Conservation (phyloP, 805 yeast species). For the Teunomyces lycoperdinae region DNA sequence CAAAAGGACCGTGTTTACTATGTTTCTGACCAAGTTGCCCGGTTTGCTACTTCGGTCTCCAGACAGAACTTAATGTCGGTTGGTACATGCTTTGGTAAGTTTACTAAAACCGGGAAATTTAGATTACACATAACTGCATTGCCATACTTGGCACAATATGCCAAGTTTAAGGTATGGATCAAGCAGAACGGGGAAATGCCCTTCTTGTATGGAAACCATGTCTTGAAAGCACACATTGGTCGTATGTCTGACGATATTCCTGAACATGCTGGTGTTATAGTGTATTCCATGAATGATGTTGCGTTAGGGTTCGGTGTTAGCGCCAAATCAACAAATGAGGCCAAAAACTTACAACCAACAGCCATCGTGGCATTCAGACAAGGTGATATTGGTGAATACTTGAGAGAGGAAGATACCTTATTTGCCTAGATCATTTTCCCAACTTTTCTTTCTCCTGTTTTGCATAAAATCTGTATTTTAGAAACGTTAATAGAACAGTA, state of each 20-base stretch:
- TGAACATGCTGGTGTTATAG: slow-evolving; percentile 94
- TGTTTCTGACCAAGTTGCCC: slow-evolving; percentile 77
- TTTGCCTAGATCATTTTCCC: slow-evolving; percentile 55
- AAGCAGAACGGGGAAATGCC: slow-evolving; percentile 99
- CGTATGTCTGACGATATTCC: slow-evolving; percentile 97
- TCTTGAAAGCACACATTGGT: slow-evolving; percentile 93
- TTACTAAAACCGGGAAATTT: slow-evolving; percentile 96
- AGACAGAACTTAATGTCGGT: slow-evolving; percentile 88
- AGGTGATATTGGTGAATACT: slow-evolving; percentile 94
- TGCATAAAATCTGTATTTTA: slow-evolving; percentile 3
- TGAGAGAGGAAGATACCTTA: slow-evolving; percentile 96
- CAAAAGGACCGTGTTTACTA: slow-evolving; percentile 97
- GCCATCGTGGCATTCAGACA: slow-evolving; percentile 95
- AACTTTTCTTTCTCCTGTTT: neutral
- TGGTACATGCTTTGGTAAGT: slow-evolving; percentile 93
- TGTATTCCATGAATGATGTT: slow-evolving; percentile 85
- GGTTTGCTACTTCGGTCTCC: slow-evolving; percentile 85
- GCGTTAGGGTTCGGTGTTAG: slow-evolving; percentile 96
- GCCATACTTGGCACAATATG: slow-evolving; percentile 77
- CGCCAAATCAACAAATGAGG: slow-evolving; percentile 86
- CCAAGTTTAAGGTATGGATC: slow-evolving; percentile 94
- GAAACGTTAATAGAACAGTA: slow-evolving; percentile 1
- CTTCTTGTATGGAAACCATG: slow-evolving; percentile 92
- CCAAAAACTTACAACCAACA: slow-evolving; percentile 86
- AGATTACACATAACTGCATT: slow-evolving; percentile 92